Conservation (phyloP, 1,139 yeast genomes). For the Suhomyces coccinellae region DNA sequence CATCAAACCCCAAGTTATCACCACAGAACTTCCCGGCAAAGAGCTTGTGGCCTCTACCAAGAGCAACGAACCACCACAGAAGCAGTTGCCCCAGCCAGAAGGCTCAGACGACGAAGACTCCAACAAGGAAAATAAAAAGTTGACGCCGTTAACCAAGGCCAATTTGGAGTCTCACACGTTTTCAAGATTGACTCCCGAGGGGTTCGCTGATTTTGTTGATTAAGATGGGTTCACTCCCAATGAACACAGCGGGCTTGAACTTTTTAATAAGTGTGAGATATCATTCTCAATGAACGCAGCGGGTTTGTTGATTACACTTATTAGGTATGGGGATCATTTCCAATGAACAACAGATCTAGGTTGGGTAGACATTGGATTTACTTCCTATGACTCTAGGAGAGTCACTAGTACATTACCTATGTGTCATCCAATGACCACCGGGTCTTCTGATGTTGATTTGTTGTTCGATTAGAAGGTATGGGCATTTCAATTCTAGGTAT, state of each 20-base stretch:
- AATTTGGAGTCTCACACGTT: constrained; percentile 35
- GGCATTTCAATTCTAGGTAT: neutral
- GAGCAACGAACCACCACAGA: constrained; percentile 7
- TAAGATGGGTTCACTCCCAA: constrained; percentile 6
- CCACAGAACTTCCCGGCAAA: constrained; percentile 24
- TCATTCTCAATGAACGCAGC: too few relatives aligned
- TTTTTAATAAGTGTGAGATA: too few relatives aligned
- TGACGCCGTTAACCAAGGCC: constrained; percentile 32
- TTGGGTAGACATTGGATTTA: too few relatives aligned
- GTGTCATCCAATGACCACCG: too few relatives aligned
- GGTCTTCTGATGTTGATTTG: neutral
- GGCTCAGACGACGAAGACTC: constrained; percentile 13
- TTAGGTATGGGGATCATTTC: too few relatives aligned
- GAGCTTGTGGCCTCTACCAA: constrained; percentile 14
- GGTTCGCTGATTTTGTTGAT: constrained; percentile 32
- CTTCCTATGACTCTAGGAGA: too few relatives aligned
- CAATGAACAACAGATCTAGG: too few relatives aligned
- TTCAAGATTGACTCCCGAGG: constrained; percentile 18
- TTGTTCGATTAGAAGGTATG: too few relatives aligned
- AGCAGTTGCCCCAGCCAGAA: constrained; percentile 4
- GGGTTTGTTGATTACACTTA: too few relatives aligned
- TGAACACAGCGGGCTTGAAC: too few relatives aligned
- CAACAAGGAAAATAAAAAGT: constrained; percentile 19
- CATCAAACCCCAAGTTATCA: constrained; percentile 46
- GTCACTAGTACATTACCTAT: too few relatives aligned